Percentiles rank a stretch among this genome's conserved stretches.
phyloP scores from a whole-genome alignment of 2,329 filamentous ascomycete genomes.

The Geosmithia flava region DNA sequence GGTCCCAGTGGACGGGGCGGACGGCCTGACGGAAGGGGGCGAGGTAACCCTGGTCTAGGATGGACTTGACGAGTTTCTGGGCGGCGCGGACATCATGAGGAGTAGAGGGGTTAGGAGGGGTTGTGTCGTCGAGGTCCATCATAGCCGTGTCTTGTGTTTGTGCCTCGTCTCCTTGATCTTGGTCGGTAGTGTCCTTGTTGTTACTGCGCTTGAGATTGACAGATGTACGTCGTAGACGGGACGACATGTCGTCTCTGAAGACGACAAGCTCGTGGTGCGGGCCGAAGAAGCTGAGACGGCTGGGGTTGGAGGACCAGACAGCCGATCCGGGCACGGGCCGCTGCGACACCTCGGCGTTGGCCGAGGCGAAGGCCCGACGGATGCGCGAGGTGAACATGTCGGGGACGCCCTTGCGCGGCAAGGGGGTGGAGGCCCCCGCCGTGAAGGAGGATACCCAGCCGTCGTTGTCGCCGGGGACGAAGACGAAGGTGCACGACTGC shows the following conservation, averaged over 20 bases:
- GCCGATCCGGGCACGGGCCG: slow-evolving; percentile 35
- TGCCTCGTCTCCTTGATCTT: slow-evolving; percentile 5
- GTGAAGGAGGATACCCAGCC: slow-evolving; percentile 88
- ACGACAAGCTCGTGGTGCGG: slow-evolving; percentile 78
- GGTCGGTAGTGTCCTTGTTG: slow-evolving; percentile 11
- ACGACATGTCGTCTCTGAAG: slow-evolving; percentile 76
- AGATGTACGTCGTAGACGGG: slow-evolving; percentile 63
- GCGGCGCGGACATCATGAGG: slow-evolving; percentile 43
- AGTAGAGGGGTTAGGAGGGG: background rate
- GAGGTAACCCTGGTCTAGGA: slow-evolving; percentile 83
- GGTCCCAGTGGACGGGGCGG: slow-evolving; percentile 85
- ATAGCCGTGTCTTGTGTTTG: slow-evolving; percentile 10
- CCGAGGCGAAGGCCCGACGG: slow-evolving; percentile 64
- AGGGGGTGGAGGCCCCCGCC: slow-evolving; percentile 56
- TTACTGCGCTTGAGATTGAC: slow-evolving; percentile 42
- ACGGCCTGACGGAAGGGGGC: slow-evolving; percentile 72
- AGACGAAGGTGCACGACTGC: slow-evolving; percentile 71
- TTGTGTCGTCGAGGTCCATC: slow-evolving; percentile 26
- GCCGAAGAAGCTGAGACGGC: slow-evolving; percentile 72
- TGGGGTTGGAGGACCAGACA: slow-evolving; percentile 82
- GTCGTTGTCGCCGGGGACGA: slow-evolving; percentile 93
- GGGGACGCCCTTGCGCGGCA: slow-evolving; percentile 64
- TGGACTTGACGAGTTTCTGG: slow-evolving; percentile 74
- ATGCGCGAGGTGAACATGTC: slow-evolving; percentile 85
- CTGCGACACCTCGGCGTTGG: slow-evolving; percentile 52